Evolutionary conservation across 257 asterid genomes (phyloP).

Genomic region (Schizonepeta tenuifolia): DNA sequence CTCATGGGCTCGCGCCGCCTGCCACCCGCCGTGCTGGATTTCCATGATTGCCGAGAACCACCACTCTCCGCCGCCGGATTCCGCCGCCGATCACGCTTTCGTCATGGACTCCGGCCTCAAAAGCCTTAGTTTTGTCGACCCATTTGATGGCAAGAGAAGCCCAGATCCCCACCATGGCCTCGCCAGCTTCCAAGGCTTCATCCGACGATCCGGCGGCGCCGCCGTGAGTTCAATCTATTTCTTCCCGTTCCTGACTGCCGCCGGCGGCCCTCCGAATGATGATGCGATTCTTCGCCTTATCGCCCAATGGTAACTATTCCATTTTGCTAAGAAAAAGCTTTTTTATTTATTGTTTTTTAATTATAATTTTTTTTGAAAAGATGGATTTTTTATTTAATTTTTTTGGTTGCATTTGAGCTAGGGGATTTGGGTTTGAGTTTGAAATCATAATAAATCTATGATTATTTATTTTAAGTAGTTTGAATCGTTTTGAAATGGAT

Average conservation of each 20-base stretch:
- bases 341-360: background rate
- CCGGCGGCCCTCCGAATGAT: slow-evolving; percentile 40
- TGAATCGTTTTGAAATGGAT: too few species aligned
- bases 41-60: slow-evolving; percentile 41
- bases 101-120: slow-evolving; percentile 40
- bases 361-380: background rate
- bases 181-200: slow-evolving; percentile 31
- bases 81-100: slow-evolving; percentile 47
- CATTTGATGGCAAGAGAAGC: slow-evolving; percentile 45
- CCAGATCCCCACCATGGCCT: slow-evolving; percentile 34
- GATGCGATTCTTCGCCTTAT: slow-evolving; percentile 48
- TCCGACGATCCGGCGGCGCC: slow-evolving; percentile 45
- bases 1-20: slow-evolving; percentile 49
- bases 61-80: slow-evolving; percentile 7
- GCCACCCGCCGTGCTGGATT: slow-evolving; percentile 51
- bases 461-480: too few species aligned
- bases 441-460: background rate
- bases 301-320: slow-evolving; percentile 34
- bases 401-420: too few species aligned
- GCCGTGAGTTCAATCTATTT: slow-evolving; percentile 41
- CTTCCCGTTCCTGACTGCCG: slow-evolving; percentile 49
- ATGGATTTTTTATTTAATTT: too few species aligned
- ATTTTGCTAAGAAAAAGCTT: background rate
- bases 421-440: background rate
- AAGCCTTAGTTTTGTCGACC: slow-evolving; percentile 40